Conservation (phyloP, 1,284 basidiomycete species). For the Cryptococcus sp. region DNA sequence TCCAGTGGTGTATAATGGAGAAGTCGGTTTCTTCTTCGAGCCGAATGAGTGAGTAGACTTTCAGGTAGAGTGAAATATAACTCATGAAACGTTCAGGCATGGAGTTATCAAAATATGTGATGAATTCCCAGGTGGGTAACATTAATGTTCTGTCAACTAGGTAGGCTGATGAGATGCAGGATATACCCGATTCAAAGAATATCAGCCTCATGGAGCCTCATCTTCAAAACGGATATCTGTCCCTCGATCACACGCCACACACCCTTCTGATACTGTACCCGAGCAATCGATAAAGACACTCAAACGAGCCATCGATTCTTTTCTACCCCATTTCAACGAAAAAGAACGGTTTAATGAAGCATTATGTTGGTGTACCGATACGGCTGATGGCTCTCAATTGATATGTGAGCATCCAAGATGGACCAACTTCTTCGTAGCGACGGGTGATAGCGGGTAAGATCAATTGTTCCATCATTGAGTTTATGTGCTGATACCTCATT, state of each 20-base stretch:
- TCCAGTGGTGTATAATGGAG: slow-evolving; percentile 24
- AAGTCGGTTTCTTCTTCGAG: slow-evolving; percentile 25
- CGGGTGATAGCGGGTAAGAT: slow-evolving; percentile 31
- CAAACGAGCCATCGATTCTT: slow-evolving; percentile 21
- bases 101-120: slow-evolving; percentile 35
- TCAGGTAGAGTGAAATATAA: not conserved
- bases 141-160: not conserved
- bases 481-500: not conserved
- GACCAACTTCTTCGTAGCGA: slow-evolving; percentile 30
- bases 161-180: not conserved
- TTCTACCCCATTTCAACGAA: slow-evolving; percentile 31
- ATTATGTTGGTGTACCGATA: slow-evolving; percentile 46
- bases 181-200: slow-evolving; percentile 15
- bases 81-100: not conserved
- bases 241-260: slow-evolving; percentile 39
- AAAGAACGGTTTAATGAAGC: slow-evolving; percentile 28
- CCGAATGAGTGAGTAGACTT: slow-evolving; percentile 13
- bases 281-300: slow-evolving; percentile 22
- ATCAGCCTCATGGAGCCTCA: slow-evolving; percentile 20
- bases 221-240: slow-evolving; percentile 25
- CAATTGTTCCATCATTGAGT: not conserved
- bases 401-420: slow-evolving; percentile 34
- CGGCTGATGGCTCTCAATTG: slow-evolving; percentile 32
- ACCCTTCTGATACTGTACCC: slow-evolving; percentile 42
- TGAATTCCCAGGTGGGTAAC: slow-evolving; percentile 32